These are phyloP conservation scores for Yarrowia sp. DNA, from an alignment of 805 yeast species.

Conservation along the genomic window DNA sequence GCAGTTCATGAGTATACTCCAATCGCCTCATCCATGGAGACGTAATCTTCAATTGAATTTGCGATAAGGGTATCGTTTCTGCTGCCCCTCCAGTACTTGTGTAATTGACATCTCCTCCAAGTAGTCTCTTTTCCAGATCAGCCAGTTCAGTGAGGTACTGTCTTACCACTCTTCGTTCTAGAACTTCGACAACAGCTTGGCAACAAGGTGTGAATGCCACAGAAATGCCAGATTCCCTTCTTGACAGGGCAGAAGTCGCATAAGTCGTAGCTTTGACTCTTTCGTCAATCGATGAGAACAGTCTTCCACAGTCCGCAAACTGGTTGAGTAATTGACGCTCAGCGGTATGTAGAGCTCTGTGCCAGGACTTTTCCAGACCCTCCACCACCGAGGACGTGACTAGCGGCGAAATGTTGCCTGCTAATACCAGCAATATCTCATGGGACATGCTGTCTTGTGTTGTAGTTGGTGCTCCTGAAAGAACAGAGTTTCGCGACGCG, in stretches of 20 bases:
- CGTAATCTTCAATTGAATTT: slow-evolving; percentile 3
- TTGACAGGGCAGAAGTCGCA: slow-evolving; percentile 27
- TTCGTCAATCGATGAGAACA: slow-evolving; percentile 39
- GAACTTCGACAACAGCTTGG: slow-evolving; percentile 25
- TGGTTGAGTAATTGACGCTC: slow-evolving; percentile 42
- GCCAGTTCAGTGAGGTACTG: slow-evolving; percentile 34
- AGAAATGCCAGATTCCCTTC: slow-evolving; percentile 40
- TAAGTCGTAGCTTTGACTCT: slow-evolving; percentile 16
- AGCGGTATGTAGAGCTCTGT: slow-evolving; percentile 41
- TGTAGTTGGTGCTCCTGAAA: background rate
- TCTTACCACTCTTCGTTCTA: slow-evolving; percentile 5
- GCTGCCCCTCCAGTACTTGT: slow-evolving; percentile 36
- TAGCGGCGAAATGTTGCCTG: slow-evolving; percentile 43
- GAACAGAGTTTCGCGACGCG: slow-evolving; percentile 30
- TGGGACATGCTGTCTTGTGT: slow-evolving; percentile 43
- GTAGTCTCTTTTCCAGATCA: slow-evolving; percentile 40
- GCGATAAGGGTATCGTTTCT: slow-evolving; percentile 20
- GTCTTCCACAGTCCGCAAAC: slow-evolving; percentile 42
- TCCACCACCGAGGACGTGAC: slow-evolving; percentile 6
- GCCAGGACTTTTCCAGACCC: slow-evolving; percentile 16
- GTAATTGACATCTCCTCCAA: slow-evolving; percentile 41
- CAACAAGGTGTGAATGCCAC: slow-evolving; percentile 40
- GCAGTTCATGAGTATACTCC: slow-evolving; percentile 18
- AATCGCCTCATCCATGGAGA: slow-evolving; percentile 26
- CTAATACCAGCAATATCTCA: slow-evolving; percentile 44